Conservation (phyloP, 2,329 filamentous ascomycete species). For the Colletotrichum phormii region DNA sequence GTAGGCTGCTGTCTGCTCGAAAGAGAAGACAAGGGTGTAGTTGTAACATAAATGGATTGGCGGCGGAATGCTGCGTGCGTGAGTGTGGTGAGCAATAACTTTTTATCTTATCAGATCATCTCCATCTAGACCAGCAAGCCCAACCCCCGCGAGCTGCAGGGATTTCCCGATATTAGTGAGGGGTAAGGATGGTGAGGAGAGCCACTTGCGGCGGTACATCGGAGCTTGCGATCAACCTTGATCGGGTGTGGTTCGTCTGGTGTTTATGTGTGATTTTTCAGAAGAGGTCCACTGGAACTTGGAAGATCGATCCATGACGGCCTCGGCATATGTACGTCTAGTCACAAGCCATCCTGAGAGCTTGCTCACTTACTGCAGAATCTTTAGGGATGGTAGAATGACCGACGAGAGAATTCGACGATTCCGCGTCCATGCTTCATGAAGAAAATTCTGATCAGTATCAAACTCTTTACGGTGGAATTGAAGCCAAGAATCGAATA, state of each 20-base stretch:
- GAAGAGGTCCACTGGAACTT: not conserved
- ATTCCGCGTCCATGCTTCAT: too few relatives aligned
- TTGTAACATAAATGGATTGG: not conserved
- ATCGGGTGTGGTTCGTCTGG: not conserved
- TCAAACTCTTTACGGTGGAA: not conserved
- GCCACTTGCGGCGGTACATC: slow-evolving; percentile 24
- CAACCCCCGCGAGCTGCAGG: slow-evolving; percentile 3
- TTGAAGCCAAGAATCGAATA: too few relatives aligned
- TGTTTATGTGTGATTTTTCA: not conserved
- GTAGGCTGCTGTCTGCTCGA: not conserved
- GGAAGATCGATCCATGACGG: not conserved
- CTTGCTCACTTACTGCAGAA: not conserved
- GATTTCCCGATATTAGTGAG: slow-evolving; percentile 7
- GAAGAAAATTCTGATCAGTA: not conserved
- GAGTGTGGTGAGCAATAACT: not conserved
- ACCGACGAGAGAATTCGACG: not conserved
- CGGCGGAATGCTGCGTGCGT: not conserved
- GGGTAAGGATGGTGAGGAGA: not conserved
- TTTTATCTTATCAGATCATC: slow-evolving; percentile 35
- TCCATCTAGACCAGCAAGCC: not conserved
- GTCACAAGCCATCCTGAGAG: not conserved
- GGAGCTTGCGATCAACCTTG: slow-evolving; percentile 3
- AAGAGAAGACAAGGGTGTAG: slow-evolving; percentile 16
- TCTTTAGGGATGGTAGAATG: not conserved
- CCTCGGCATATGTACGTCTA: not conserved